Conservation (phyloP, 257 asterid genomes). For the Ilex aquifolium region DNA sequence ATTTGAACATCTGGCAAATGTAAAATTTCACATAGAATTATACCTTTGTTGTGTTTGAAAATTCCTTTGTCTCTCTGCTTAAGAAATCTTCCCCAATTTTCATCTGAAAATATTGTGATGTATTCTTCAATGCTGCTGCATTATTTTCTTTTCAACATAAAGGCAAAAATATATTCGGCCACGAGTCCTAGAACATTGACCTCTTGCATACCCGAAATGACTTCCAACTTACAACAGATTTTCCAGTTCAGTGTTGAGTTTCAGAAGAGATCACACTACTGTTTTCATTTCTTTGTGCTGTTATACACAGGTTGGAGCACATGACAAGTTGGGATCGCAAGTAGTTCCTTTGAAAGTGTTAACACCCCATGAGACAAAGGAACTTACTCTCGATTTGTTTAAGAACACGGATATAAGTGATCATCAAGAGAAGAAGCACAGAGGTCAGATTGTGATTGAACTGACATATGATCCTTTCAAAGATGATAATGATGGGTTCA, state of each 20-base stretch:
- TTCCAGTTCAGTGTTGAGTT: neutral
- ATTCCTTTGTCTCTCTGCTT: too few species aligned
- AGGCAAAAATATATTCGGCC: too few species aligned
- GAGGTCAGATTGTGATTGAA: neutral
- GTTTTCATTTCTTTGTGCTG: neutral
- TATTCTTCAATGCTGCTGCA: too few species aligned
- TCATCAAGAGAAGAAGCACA: neutral
- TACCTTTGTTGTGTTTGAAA: too few species aligned
- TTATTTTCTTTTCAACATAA: too few species aligned
- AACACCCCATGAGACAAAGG: neutral
- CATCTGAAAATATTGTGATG: too few species aligned
- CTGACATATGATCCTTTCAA: neutral
- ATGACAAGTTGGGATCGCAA: neutral
- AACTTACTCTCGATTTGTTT: neutral
- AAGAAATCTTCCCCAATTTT: too few species aligned
- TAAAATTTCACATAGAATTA: too few species aligned
- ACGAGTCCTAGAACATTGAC: too few species aligned
- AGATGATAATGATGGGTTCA: neutral
- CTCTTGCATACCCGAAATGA: too few species aligned
- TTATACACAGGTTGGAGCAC: neutral
- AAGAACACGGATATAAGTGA: neutral
- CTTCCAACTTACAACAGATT: too few species aligned
- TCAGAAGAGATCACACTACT: neutral
- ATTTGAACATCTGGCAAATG: too few species aligned
- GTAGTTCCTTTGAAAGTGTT: neutral